Base-by-base conservation (phyloP, 1,284 basidiomycete species). In the Pseudozyma pruni region DNA sequence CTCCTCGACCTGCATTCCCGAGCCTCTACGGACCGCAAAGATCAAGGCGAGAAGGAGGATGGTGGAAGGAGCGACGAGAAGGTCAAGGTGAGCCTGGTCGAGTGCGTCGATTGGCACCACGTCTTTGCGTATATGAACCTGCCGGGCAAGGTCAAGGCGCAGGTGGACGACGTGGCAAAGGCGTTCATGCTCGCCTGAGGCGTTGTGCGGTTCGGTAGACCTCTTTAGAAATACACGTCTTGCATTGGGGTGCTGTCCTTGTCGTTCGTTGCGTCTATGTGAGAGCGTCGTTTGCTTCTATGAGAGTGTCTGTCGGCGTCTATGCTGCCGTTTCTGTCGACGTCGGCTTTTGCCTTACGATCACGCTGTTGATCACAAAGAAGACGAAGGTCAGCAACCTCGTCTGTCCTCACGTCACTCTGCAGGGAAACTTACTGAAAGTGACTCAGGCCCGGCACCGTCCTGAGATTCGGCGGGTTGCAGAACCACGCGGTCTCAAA, bases 301-400 rank as follows among this genome's bases (percentile, higher is more conserved):
- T n/a, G n/a, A n/a, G n/a, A n/a, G n/a, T n/a, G n/a, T n/a, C n/a
- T 23, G 27, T 43, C 13, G 4, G n/a, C 7, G 23, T 46, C 11
- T 34, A 34, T 46, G 33, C 38, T 13, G 27, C 27, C 7, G 27
- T 7, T 29, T 11, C 27, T 6, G 6, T 29, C 27, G 32, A 43
- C 7, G 33, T 4, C n/a, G 47, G 13, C 13, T 41, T 51, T 11
- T 49, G 92, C 91, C 3, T 91, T 91, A 77, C 87, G 88, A 27
- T 92, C 87, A 33, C 95, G 85, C 33, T 93, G 92, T 2, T 94
- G 91, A 76, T n/a, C n/a, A 94, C 93, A 75, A 53, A 29, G 27
- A 57, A 32, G 35, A 32, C n/a, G 17, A 31, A 20, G 27, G 27
- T 29, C 27, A 29, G 27, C 27, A 11, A 29, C 11, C 27, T 38